A percentile compares a stretch with the other conserved stretches of the same genome.
These are phyloP conservation scores for Salix udensis DNA, from an alignment of 345 rosid species.

Conservation along the genomic window DNA sequence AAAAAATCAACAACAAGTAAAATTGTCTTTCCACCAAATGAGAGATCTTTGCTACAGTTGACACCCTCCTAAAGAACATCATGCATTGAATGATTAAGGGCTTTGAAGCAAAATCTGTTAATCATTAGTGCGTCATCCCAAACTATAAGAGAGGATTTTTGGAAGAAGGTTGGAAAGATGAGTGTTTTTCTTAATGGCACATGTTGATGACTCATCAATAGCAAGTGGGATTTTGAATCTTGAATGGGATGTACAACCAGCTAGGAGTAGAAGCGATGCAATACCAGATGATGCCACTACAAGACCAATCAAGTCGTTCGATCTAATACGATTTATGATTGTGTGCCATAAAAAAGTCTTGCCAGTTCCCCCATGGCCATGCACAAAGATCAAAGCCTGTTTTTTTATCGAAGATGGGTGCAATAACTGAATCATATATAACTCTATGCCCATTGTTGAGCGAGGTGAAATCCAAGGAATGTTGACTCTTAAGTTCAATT, in stretches of 20 bases:
- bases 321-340: not conserved
- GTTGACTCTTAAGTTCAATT: not conserved
- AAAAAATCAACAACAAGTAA: not conserved
- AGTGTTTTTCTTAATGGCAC: not conserved
- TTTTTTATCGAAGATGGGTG: not conserved
- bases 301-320: not conserved
- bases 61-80: not conserved
- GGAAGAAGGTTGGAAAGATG: not conserved
- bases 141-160: no score
- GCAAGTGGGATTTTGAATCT: constrained; percentile 5
- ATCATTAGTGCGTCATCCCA: no score
- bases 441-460: not conserved
- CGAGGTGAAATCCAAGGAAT: not conserved
- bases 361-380: no score
- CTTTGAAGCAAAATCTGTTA: no score
- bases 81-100: not conserved
- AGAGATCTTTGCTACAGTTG: not conserved
- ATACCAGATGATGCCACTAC: not conserved
- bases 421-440: not conserved
- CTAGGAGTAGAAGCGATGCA: not conserved
- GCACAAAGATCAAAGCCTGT: not conserved
- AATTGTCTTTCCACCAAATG: not conserved
- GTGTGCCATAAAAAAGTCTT: constrained; percentile 2
- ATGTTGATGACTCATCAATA: not conserved
- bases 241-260: constrained; percentile 4